Evolutionary conservation across 1,139 yeast species (phyloP), one percentile per base, ranked within the genome.

Genomic region (Scheffersomyces cryptocercus): DNA sequence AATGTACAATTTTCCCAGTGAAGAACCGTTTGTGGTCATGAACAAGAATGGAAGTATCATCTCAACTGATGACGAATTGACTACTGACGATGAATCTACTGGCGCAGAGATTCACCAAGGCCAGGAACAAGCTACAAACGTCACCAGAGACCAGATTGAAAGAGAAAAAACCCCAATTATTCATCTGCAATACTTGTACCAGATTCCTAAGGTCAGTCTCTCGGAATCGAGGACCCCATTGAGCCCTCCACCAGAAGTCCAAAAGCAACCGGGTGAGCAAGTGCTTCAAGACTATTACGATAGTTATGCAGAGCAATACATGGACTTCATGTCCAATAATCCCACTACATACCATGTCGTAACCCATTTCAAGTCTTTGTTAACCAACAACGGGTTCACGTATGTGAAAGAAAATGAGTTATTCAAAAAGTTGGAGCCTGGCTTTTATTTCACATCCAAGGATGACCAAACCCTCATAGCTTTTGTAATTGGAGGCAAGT

Each of bases 271-370:
- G 4, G 13, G 5, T 6, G 5, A n/a, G n/a, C 12, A 28, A 5
- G 8, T 5, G 9, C 31, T 14, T 12, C 11, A 12, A 4, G 36
- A 36, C 30, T 53, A 49, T 43, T 58, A 52, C 45, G 53, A 51
- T 14, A 43, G 43, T 1, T 55, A 50, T 43, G 68, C 75, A 11
- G 58, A 62, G 12, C 57, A 62, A 9, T 73, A 70, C 51, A 61
- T 73, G 40, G 55, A 58, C 26, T 73, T 73, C 51, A 72, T 77
- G 44, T 61, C 71, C 47, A 45, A 54, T 10, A 67, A 65, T 45
- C 79, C 78, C 12, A 73, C 79, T 1, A 71, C 76, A 5, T 70
- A 58, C 52, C 79, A 74, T 53, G 73, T 67, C 14, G 62, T 71
- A 9, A 48, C 56, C 11, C 56, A 62, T 47, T 65, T 72, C 47